phyloP scores from a whole-genome alignment of 768 basidiomycete species.

The Cubamyces lactineus region DNA sequence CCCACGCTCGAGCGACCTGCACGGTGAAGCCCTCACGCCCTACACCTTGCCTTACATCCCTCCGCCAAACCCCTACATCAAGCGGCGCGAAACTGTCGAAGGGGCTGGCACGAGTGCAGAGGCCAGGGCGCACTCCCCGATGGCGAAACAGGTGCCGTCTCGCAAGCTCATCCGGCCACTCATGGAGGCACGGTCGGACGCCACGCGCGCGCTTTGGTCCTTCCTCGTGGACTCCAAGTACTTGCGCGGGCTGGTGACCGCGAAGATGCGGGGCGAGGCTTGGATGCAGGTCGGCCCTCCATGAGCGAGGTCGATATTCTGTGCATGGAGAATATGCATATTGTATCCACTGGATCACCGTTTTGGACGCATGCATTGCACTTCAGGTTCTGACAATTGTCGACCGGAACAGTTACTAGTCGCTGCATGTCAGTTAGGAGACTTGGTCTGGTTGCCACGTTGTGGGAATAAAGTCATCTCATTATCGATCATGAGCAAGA shows the following conservation, averaged over 20 bases:
- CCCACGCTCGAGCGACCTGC: conserved; percentile 23
- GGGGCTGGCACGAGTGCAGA: not conserved
- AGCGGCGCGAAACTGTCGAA: conserved; percentile 21
- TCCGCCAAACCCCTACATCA: conserved; percentile 25
- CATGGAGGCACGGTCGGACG: conserved; percentile 23
- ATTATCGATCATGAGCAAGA: too few species aligned
- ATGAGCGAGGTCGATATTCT: not conserved
- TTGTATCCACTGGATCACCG: too few species aligned
- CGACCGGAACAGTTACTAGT: too few species aligned
- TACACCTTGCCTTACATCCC: conserved; percentile 23
- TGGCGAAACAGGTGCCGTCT: conserved; percentile 3
- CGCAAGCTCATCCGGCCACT: conserved; percentile 23
- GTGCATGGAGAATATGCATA: too few species aligned
- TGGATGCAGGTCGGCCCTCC: conserved; percentile 26
- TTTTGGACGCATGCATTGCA: too few species aligned
- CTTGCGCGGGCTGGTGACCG: conserved; percentile 16
- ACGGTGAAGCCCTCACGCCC: conserved; percentile 3
- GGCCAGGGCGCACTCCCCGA: not conserved
- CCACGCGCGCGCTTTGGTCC: conserved; percentile 19
- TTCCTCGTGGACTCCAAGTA: conserved; percentile 25
- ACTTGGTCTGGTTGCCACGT: too few species aligned
- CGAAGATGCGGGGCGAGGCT: conserved; percentile 16
- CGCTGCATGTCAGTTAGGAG: too few species aligned
- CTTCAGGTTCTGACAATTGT: too few species aligned
- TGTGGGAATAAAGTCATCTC: not conserved